Conservation (phyloP, 1,284 basidiomycete genomes). For the Pseudozyma tsukubaensis region DNA sequence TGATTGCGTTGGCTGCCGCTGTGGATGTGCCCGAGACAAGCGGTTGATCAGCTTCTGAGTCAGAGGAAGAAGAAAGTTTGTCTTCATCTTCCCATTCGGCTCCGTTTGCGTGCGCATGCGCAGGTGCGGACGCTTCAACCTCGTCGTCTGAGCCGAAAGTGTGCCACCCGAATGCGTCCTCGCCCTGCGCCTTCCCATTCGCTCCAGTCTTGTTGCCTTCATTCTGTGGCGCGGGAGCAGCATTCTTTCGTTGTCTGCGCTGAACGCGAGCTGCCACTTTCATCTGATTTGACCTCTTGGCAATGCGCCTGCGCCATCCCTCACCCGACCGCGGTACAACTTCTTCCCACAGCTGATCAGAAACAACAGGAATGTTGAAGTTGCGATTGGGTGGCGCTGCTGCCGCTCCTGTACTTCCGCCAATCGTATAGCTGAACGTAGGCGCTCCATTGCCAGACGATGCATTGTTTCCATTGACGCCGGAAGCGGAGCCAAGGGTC, state of each 20-base stretch:
- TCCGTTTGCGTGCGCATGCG: background rate
- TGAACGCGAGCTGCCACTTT: constrained; percentile 5
- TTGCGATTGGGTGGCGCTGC: constrained; percentile 25
- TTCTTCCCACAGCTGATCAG: constrained; percentile 54
- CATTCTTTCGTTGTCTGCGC: constrained; percentile 20
- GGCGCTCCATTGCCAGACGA: background rate
- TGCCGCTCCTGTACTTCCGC: constrained; percentile 9
- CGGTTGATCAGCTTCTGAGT: constrained; percentile 20
- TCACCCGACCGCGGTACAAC: constrained; percentile 44
- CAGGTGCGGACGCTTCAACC: background rate
- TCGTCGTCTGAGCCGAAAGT: constrained; percentile 33
- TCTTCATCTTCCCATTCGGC: constrained; percentile 16
- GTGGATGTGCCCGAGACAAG: background rate
- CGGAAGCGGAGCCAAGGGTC: constrained; percentile 1
- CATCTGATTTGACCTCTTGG: constrained; percentile 23
- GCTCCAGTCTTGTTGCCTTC: background rate
- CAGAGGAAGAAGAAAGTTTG: constrained; percentile 14
- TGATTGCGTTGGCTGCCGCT: constrained; percentile 6
- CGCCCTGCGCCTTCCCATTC: background rate
- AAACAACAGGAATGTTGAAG: constrained; percentile 40
- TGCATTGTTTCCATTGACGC: constrained; percentile 4
- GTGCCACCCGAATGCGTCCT: constrained; percentile 34
- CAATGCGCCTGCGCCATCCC: constrained; percentile 29
- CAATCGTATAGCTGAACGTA: constrained; percentile 30
- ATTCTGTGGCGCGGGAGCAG: background rate